These are phyloP conservation scores for Trichoderma koningii DNA, from an alignment of 2,329 filamentous ascomycete genomes.

Conservation along the genomic window DNA sequence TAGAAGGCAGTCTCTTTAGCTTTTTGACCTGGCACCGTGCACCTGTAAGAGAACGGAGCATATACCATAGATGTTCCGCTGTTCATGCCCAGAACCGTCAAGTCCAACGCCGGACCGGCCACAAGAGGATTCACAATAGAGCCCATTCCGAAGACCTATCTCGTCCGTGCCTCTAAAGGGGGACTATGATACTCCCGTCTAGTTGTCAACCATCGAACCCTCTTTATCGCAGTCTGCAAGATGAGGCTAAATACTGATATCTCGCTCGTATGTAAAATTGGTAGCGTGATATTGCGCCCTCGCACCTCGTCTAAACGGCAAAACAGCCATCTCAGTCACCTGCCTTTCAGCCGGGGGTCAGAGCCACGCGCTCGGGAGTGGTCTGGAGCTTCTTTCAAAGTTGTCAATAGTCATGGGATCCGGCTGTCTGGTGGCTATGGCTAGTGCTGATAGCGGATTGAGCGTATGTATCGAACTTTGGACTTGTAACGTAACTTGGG, in stretches of 20 bases:
- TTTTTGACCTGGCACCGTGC: neutral
- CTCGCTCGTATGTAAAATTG: neutral
- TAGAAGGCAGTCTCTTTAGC: conserved; percentile 1
- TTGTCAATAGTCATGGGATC: conserved; percentile 4
- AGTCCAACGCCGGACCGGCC: conserved; percentile 11
- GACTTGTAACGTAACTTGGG: conserved; percentile 8
- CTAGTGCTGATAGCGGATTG: conserved; percentile 11
- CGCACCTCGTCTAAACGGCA: conserved; percentile 3
- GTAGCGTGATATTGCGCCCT: neutral
- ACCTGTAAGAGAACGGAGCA: neutral
- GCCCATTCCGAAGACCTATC: conserved; percentile 1
- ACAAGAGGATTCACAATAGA: neutral
- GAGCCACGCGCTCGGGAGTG: neutral
- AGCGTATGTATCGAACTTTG: neutral
- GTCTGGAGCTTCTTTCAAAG: neutral
- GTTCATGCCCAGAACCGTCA: conserved; percentile 27
- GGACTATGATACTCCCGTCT: neutral
- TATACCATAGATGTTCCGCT: conserved; percentile 28
- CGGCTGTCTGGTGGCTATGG: neutral
- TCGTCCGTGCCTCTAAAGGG: neutral
- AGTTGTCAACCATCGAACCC: neutral
- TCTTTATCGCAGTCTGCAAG: neutral
- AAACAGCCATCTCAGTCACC: neutral
- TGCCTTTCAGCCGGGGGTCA: conserved; percentile 19
- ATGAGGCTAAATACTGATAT: conserved; percentile 15